Base-by-base conservation (phyloP, 805 yeast species). In the Saccharomycopsis babjevae region DNA sequence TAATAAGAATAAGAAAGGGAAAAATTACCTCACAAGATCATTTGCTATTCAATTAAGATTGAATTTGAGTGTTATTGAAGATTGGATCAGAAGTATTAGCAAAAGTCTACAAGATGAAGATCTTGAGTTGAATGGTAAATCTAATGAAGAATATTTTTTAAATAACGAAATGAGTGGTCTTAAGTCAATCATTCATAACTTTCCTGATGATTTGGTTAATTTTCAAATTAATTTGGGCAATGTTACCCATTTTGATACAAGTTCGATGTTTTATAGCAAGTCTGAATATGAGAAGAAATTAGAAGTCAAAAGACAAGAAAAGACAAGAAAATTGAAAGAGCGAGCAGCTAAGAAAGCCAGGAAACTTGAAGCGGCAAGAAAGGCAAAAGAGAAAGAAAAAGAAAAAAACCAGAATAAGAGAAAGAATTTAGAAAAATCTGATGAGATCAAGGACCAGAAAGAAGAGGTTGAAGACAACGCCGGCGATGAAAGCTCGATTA, bases 31-130 rank as follows among this genome's bases (percentile, higher is more conserved):
- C 57, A 83, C 96, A 0, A 80, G 99, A 62, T 80, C 89, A 0
- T 82, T 85, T 64, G 98, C 97, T 0, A 83, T 94, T 72, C 98
- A 94, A 70, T 85, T 94, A 55, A 77, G 97, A 60, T 79, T 94
- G 59, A 94, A 94, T 67, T 68, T 94, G 10, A 90, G 97, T 0
- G 81, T 88, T 5, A 73, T 94, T 54, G 97, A 94, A 72, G 97
- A 94, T 69, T 94, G 99, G 99, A 80, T 93, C 36, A 81, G 96
- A 62, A 77, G 72, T 54, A 59, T 64, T 16, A 50, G 58, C 13
- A 46, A 54, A 56, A 61, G 54, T 15, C 42, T 67, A 11, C 68
- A 70, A 22, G 59, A 59, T 43, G 66, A 67, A 6, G 67, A 66
- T 10, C 22, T 34, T n/a, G 62, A 64, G 22, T 25, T 59, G 38